phyloP scores from a whole-genome alignment of 345 rosid species.

The Erysimum cheiranthoides region DNA sequence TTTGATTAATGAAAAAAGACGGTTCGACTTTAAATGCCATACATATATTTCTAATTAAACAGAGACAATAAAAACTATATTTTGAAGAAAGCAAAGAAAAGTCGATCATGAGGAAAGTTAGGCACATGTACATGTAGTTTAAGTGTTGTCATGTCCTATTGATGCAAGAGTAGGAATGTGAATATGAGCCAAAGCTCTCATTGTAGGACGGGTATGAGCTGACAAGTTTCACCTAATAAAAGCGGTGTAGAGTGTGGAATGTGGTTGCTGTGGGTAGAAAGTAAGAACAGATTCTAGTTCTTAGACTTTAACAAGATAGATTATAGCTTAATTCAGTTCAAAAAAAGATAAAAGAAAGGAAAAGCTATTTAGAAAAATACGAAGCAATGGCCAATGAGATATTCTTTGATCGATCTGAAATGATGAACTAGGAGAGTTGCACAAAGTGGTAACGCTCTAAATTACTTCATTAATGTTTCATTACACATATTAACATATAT shows the following conservation, averaged over 20 bases:
- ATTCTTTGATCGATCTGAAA: no score
- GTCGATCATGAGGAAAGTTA: neutral
- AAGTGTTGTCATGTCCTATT: neutral
- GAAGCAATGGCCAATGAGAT: no score
- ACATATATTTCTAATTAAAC: neutral
- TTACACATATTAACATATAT: no score
- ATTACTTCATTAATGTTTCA: no score
- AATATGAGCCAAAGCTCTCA: neutral
- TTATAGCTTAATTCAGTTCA: no score
- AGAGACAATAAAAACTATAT: neutral
- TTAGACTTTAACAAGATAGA: no score
- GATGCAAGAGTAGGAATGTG: neutral
- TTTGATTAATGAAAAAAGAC: neutral
- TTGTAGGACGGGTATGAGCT: neutral
- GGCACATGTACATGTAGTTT: slow-evolving; percentile 24
- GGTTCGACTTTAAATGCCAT: neutral
- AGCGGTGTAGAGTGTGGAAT: neutral
- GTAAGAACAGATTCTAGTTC: no score
- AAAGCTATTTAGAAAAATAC: no score
- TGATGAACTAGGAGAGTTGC: no score
- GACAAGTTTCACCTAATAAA: neutral
- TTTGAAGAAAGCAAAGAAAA: slow-evolving; percentile 7
- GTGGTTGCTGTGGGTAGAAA: no score
- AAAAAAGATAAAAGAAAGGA: no score
- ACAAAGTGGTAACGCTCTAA: no score